phyloP scores from a whole-genome alignment of 2,329 filamentous ascomycete genomes.

The Paracoccidioides lutzii region DNA sequence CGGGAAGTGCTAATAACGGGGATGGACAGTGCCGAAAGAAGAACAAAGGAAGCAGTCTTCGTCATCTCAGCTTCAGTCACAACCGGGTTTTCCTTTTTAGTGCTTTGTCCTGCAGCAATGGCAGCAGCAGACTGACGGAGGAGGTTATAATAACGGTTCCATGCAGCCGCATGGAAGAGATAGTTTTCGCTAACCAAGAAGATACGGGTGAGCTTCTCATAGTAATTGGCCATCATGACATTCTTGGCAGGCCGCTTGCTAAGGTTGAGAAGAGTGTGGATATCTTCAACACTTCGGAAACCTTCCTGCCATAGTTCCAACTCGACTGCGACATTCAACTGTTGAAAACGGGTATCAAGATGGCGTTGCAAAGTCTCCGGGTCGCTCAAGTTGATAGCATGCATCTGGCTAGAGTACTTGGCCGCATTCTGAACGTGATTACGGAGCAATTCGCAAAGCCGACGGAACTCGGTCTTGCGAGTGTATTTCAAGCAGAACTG shows the following conservation, averaged over 20 bases:
- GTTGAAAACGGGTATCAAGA: conserved; percentile 94
- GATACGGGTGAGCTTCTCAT: conserved; percentile 96
- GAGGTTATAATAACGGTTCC: conserved; percentile 94
- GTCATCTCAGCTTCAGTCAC: conserved; percentile 82
- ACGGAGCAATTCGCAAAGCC: conserved; percentile 91
- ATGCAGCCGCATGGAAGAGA: conserved; percentile 95
- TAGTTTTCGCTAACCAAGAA: conserved; percentile 99
- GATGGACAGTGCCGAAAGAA: conserved; percentile 90
- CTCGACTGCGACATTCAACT: conserved; percentile 95
- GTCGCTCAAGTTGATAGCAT: conserved; percentile 97
- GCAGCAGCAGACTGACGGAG: conserved; percentile 79
- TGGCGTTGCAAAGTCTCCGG: conserved; percentile 95
- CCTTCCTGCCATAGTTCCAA: conserved; percentile 98
- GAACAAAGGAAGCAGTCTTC: conserved; percentile 88
- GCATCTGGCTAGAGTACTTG: conserved; percentile 98
- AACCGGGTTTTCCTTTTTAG: conserved; percentile 88
- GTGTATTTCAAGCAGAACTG: conserved; percentile 98
- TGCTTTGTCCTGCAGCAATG: conserved; percentile 70
- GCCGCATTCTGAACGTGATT: conserved; percentile 98
- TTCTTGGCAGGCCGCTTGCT: conserved; percentile 98
- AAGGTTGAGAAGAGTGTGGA: conserved; percentile 89
- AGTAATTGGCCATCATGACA: conserved; percentile 99
- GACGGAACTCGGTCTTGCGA: conserved; percentile 97
- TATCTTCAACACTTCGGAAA: conserved; percentile 97
- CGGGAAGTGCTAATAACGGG: conserved; percentile 97